These are phyloP conservation scores for Myxozyma lipomycoides DNA, from an alignment of 805 yeast genomes.

Conservation along the genomic window DNA sequence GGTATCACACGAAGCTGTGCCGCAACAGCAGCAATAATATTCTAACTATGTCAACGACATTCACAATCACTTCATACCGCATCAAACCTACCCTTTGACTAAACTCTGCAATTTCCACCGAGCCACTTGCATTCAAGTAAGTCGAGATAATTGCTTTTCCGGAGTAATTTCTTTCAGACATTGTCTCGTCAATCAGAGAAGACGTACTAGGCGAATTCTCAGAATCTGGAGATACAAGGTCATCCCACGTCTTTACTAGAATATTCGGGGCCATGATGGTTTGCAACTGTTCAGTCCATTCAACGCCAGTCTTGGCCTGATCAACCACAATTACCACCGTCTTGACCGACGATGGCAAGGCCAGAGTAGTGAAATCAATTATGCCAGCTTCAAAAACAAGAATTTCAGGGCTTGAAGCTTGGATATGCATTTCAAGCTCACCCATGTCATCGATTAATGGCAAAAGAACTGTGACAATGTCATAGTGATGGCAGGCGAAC, in stretches of 20 bases:
- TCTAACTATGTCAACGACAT: constrained; percentile 1
- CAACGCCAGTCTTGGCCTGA: neutral
- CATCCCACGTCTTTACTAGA: constrained; percentile 8
- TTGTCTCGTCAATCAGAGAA: neutral
- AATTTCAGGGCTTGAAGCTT: constrained; percentile 23
- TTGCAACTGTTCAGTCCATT: constrained; percentile 17
- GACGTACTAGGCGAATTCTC: neutral
- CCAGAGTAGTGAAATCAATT: constrained; percentile 14
- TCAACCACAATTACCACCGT: constrained; percentile 13
- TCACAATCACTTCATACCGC: no score
- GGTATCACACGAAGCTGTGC: constrained; percentile 39
- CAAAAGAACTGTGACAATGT: constrained; percentile 17
- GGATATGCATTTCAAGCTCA: constrained; percentile 11
- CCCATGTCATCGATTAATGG: constrained; percentile 9
- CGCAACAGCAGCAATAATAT: constrained; percentile 38
- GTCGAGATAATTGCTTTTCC: constrained; percentile 8
- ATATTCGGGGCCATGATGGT: constrained; percentile 3
- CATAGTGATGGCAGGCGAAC: constrained; percentile 16
- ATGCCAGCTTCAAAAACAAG: constrained; percentile 23
- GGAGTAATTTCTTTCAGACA: neutral
- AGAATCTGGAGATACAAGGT: constrained; percentile 1
- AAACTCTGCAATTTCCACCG: constrained; percentile 9
- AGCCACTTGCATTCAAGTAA: constrained; percentile 2
- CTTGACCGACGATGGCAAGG: constrained; percentile 15
- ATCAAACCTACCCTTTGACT: constrained; percentile 7